Base-by-base conservation (phyloP, 352 stramenopile genomes). In the Pilasporangium apinafurcum region DNA sequence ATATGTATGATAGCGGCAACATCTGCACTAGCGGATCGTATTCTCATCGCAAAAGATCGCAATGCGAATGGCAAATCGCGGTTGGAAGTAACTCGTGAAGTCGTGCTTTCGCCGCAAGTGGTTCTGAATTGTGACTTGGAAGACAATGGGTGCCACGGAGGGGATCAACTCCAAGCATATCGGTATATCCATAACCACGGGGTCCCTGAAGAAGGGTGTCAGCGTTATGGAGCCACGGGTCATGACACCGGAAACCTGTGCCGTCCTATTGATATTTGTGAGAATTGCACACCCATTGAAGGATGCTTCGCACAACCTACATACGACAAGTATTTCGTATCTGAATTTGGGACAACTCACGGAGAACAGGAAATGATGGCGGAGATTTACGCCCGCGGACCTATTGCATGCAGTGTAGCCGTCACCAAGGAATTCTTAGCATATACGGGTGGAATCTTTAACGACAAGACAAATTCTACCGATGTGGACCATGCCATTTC, bases 271-370 rank as follows among this genome's bases (percentile, higher is more conserved):
- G 96, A 97, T 56, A 82, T 94, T 16, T 98, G 95, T 64, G 76
- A 91, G 49, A 98, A 97, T 44, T 98, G 95, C 62, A 48, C 77
- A 44, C 66, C 74, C 2, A 43, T 50, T 36, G 80, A 83, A 43
- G 90, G 86, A 37, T 92, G 75, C 51, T 98, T 84, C 37, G 64
- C 83, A 24, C 89, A 98, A 42, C 66, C 86, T 20, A 73, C 69
- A 21, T 98, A 96, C 77, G 91, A 97, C 53, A 96, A 96, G 72
- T 96, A 96, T 56, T 97, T 79, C 27, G 83, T 98, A 10, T 94
- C 85, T 14, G 94, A 98, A 72, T 98, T 95, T 61, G 95, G 95
- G 32, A 83, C 67, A 13, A 95, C 94, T 17, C 65, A 83, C 10
- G 93, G 92, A 17, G 83, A 97, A 43, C 35, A 90, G 37, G 74